Base-by-base conservation (phyloP, 345 rosid genomes). In the Isatis tinctoria region DNA sequence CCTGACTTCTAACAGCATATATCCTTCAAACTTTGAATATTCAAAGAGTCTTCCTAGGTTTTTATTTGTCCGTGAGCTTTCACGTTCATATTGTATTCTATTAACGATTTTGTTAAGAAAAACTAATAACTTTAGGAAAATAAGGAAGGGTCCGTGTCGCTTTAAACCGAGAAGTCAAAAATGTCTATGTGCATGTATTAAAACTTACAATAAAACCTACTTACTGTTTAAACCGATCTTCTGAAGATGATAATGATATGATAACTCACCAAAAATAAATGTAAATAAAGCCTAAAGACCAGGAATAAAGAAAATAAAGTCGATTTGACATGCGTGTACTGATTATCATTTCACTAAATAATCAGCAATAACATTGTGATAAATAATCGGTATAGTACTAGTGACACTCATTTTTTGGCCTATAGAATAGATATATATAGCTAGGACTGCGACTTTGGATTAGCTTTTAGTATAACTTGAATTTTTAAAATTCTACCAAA, bases 301-400 rank as follows among this genome's bases (percentile, higher is more conserved):
- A 65, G 84, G 84, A 80, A 69, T 68, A 82, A 78, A 77, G 79
- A 49, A 37, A 32, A 10, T 10, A 76, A 72, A 70, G 64, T 62
- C 61, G 77, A 79, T 65, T 76, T 64, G 80, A 77, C 76, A 71
- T 56, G 18, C 41, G 43, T 76, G 18, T 49, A 54, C 65, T 27
- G 43, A 18, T 57, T 54, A 70, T 56, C 66, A 36, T 69, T 18
- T 24, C 16, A 8, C 8, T 48, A 60, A 8, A 18, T 37, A n/a
- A 74, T 32, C 24, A 45, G 22, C 63, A 61, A 18, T 18, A n/a
- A 51, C 24, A 37, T 18, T 49, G 36, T 37, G 16, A 30, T 18
- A 17, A 32, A 43, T 20, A 32, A 13, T 53, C 35, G 14, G 7
- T 8, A 1, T 18, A 8, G 35, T 57, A 3, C 11, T 47, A 60